Percentiles rank a stretch among this genome's conserved stretches.
These are phyloP conservation scores for Entomophthora muscae DNA, from an alignment of 371 early-diverging fungal genomes.

Conservation along the genomic window DNA sequence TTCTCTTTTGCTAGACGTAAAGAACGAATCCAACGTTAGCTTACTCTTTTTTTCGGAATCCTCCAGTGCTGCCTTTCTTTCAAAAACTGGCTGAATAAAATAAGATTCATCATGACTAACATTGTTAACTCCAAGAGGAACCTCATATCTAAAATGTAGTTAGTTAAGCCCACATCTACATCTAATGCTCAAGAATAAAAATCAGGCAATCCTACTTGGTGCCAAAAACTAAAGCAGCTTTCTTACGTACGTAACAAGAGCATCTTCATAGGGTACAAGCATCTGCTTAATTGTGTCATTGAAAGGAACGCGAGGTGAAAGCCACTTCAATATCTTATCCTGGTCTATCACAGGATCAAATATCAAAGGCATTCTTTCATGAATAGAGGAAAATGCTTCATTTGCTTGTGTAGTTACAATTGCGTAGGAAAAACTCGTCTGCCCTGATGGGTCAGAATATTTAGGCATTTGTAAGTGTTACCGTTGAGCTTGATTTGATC, in stretches of 20 bases:
- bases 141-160: background rate
- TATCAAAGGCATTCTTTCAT: conserved; percentile 8
- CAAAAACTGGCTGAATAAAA: background rate
- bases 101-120: background rate
- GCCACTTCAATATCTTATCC: conserved; percentile 5
- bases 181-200: too few relatives aligned
- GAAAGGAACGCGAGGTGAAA: background rate
- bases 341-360: conserved; percentile 6
- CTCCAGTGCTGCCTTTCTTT: background rate
- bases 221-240: background rate
- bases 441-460: background rate
- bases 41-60: background rate
- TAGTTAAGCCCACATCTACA: background rate
- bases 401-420: conserved; percentile 5
- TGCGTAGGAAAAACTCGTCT: conserved; percentile 2
- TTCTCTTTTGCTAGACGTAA: background rate
- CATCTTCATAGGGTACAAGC: background rate
- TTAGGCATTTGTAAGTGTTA: background rate
- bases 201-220: too few relatives aligned
- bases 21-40: background rate
- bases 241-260: conserved; percentile 1
- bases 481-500: background rate
- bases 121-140: background rate
- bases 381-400: background rate
- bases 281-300: conserved; percentile 6